Base-by-base conservation (phyloP, 75 land plant species). In the Adiantum capillusveneris region DNA sequence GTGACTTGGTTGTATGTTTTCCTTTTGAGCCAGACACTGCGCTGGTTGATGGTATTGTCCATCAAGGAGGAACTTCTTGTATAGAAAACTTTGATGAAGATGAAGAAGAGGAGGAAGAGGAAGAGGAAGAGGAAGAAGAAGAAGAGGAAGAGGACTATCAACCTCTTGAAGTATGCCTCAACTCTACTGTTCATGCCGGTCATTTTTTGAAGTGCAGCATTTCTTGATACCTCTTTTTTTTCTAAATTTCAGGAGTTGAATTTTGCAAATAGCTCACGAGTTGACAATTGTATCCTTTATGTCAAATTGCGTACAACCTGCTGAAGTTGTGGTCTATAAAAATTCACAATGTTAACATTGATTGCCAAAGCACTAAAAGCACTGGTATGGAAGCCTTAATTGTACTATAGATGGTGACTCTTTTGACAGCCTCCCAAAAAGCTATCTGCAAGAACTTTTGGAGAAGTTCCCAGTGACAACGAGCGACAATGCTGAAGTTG, bases 361-460 rank as follows among this genome's bases (percentile, higher is more conserved):
- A 9, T 9, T 14, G 14, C 9, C 43, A 41, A 9, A 9, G 43
- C 9, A 9, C 43, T 41, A 41, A 41, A 14, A 41, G 43, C 14
- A 41, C 12, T 41, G 43, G 14, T 41, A 14, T 20, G 5, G 25
- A 53, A 26, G 6, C 55, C 29, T 53, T 53, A 14, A 53, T 24
- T 26, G 28, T 24, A 1, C 25, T 26, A 7, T 28, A 65, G 65
- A 64, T 45, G 44, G 56, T 54, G 76, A 77, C 63, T 61, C 59
- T 24, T 57, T 58, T 17, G 65, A 73, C 58, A 66, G 67, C 22
- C 61, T 77, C n/a, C 72, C 76, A 13, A 69, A 66, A 25, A 71
- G 71, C 57, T 84, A 77, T 45, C 65, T 89, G 48, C 86, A 82
- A 59, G 79, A 76, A 44, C 74, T 89, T 1, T 71, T 89, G 53